phyloP scores from a whole-genome alignment of 257 asterid genomes.

The Striga asiatica region DNA sequence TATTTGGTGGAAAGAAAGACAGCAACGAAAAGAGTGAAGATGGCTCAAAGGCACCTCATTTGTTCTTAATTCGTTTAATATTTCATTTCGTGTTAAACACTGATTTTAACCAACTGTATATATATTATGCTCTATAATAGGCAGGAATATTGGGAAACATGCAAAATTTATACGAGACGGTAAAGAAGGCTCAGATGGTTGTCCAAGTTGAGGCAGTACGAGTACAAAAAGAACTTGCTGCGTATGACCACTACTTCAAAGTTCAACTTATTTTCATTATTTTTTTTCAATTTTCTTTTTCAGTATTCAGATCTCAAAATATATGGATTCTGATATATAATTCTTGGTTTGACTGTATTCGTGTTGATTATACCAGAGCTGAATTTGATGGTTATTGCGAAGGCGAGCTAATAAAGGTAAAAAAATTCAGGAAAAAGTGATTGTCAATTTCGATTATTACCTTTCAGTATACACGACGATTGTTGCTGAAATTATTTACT shows the following conservation, averaged over 20 bases:
- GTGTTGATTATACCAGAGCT: conserved; percentile 51
- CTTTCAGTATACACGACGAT: neutral
- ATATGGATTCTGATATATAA: neutral
- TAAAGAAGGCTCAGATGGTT: conserved; percentile 95
- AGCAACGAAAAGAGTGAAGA: conserved; percentile 49
- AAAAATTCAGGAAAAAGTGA: neutral
- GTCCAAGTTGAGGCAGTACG: conserved; percentile 98
- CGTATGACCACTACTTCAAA: conserved; percentile 34
- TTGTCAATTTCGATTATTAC: neutral
- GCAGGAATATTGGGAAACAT: conserved; percentile 94
- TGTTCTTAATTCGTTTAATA: neutral
- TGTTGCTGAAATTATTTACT: no score
- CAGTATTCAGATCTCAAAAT: neutral
- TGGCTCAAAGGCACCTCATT: conserved; percentile 44
- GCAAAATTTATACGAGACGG: conserved; percentile 90
- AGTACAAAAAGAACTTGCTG: conserved; percentile 92
- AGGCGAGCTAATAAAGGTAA: conserved; percentile 84
- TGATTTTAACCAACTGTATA: neutral
- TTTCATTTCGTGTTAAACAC: conserved; percentile 2
- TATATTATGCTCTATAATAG: conserved; percentile 31
- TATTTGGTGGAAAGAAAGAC: conserved; percentile 81
- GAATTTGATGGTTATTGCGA: conserved; percentile 96
- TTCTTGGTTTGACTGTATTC: conserved; percentile 6
- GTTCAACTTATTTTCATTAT: neutral
- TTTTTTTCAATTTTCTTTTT: neutral